Evolutionary conservation across 2,329 filamentous ascomycete genomes (phyloP).

Genomic region (Aspergillus carbonarius): DNA sequence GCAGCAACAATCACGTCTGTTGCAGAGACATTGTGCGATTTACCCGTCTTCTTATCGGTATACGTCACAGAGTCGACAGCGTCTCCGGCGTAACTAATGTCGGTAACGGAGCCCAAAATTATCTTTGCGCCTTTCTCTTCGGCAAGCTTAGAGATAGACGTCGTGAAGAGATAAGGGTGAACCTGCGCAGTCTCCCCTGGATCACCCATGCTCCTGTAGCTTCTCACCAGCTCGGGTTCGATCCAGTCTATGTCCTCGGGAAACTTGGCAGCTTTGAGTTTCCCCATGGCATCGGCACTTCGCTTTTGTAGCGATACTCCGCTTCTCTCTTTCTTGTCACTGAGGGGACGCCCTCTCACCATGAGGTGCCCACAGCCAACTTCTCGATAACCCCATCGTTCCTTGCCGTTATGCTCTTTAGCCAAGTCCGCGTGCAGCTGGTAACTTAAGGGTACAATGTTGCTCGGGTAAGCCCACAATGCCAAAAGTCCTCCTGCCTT

Average conservation of each 20-base stretch:
- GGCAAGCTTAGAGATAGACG: slow-evolving; percentile 74
- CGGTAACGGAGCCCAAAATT: slow-evolving; percentile 66
- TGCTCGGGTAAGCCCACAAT: slow-evolving; percentile 84
- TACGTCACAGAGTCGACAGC: slow-evolving; percentile 65
- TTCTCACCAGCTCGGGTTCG: slow-evolving; percentile 61
- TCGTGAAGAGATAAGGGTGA: slow-evolving; percentile 89
- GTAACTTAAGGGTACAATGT: slow-evolving; percentile 83
- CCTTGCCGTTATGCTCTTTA: slow-evolving; percentile 73
- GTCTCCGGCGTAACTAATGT: slow-evolving; percentile 57
- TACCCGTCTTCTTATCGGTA: slow-evolving; percentile 51
- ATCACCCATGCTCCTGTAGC: slow-evolving; percentile 82
- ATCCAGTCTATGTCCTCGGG: slow-evolving; percentile 86
- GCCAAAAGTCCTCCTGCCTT: slow-evolving; percentile 91
- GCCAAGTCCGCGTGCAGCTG: slow-evolving; percentile 79
- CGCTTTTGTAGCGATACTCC: slow-evolving; percentile 58
- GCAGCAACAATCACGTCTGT: slow-evolving; percentile 62
- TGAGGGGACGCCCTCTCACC: slow-evolving; percentile 47
- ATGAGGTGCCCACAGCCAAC: slow-evolving; percentile 71
- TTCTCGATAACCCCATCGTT: slow-evolving; percentile 82
- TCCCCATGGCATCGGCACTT: slow-evolving; percentile 50
- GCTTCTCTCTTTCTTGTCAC: slow-evolving; percentile 31
- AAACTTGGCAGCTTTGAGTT: slow-evolving; percentile 59
- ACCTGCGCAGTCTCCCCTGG: slow-evolving; percentile 85
- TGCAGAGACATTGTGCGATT: slow-evolving; percentile 53
- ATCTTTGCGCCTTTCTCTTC: slow-evolving; percentile 67